Evolutionary conservation across 768 basidiomycete genomes (phyloP), one percentile per base, ranked within the genome.

Genomic region (Suillus cothurnatus): DNA sequence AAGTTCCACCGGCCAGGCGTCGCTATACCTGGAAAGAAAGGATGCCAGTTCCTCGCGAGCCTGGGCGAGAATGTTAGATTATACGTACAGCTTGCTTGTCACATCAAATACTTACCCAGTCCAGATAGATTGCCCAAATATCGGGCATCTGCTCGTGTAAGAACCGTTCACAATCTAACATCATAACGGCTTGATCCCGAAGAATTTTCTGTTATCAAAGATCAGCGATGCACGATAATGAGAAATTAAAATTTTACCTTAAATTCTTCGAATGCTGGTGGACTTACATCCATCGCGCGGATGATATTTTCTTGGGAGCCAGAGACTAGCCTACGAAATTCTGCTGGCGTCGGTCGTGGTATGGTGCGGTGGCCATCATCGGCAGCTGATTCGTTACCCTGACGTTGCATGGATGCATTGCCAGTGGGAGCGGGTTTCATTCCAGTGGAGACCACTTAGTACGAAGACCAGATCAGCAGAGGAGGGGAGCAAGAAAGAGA

Each of bases 401-500:
- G 36, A 12, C 1, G 4, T 39, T 38, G 57, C 38, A 19, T 38
- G n/a, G 15, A 38, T 9, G 23, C 6, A 41, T 19, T 19, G 12
- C 17, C 28, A 21, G 19, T 4, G 3, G 39, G 39, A 59, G 39
- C 38, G 19, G 58, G 58, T 2, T 36, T 59, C 58, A 59, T 59
- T 28, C 58, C 58, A 6, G 58, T 59, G 19, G 58, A 59, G 39
- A 59, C 58, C 58, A 59, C 58, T 59, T 59, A n/a, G n/a, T n/a
- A 19, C 53, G 53, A 55, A 55, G 32, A 21, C 26, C 19, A 31
- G 12, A 7, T 59, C 19, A 59, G 26, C n/a, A 19, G 38, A 28
- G 36, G 17, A 38, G 23, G 19, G 58, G 38, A 28, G 17, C 0
- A 59, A 19, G 28, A 21, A 59, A 21, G 19, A 28, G 58, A 17